Conservation (phyloP, 164 flowering plant genomes). For the Paratinospora sagittata region DNA sequence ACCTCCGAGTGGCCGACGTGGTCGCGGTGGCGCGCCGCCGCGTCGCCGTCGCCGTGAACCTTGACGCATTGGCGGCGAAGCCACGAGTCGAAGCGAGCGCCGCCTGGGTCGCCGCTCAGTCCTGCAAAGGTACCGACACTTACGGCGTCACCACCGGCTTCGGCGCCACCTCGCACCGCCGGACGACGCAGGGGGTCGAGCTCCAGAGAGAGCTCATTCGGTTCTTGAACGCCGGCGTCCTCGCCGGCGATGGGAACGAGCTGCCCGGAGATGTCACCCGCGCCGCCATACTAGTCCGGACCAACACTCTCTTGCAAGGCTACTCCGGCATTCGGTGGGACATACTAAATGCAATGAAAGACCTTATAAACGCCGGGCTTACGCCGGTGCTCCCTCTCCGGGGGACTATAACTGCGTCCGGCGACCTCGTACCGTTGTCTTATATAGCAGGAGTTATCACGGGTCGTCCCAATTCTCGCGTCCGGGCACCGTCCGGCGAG, state of each 20-base stretch:
- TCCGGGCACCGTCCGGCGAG: conserved; percentile 17
- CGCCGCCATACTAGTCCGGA: conserved; percentile 38
- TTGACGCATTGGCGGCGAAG: too few species aligned
- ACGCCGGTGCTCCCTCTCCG: conserved; percentile 29
- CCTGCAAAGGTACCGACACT: neutral
- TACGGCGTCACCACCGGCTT: neutral
- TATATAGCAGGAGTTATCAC: conserved; percentile 34
- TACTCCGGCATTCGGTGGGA: conserved; percentile 41
- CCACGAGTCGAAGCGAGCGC: too few species aligned
- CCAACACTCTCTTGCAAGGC: conserved; percentile 34
- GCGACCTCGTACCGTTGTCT: conserved; percentile 37
- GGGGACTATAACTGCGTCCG: conserved; percentile 38
- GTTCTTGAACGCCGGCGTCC: conserved; percentile 35
- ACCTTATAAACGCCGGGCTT: conserved; percentile 21
- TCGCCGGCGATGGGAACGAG: conserved; percentile 24
- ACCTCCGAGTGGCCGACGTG: neutral
- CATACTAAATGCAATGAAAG: conserved; percentile 23
- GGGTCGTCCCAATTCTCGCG: conserved; percentile 25
- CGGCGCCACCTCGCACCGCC: neutral
- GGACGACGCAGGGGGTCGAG: neutral
- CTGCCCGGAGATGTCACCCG: conserved; percentile 22
- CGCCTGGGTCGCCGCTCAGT: too few species aligned
- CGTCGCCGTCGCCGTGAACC: too few species aligned
- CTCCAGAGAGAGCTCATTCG: neutral
- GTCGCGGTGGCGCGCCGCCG: neutral